Percentiles rank a stretch among this genome's conserved stretches.
Evolutionary conservation across 2,329 filamentous ascomycete species (phyloP).

Genomic region (Nothopassalora personata): DNA sequence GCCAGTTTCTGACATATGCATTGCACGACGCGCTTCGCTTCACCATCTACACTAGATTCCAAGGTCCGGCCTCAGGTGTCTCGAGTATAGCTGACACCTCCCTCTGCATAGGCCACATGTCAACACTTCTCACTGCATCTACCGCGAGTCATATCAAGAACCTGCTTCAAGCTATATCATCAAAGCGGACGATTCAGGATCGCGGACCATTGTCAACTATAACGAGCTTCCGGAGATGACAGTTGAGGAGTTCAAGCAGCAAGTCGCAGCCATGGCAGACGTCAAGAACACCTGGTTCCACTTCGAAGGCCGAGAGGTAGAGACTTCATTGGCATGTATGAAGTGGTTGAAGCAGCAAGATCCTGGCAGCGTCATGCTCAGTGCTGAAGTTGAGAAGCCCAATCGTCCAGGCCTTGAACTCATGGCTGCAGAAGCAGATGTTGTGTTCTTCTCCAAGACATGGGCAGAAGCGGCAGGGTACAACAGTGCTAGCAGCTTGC

Average conservation of each 20-base stretch:
- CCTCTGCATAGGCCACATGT: neutral
- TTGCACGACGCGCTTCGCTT: too few relatives aligned
- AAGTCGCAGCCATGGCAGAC: neutral
- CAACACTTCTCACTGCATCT: slow-evolving; percentile 3
- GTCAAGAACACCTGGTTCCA: slow-evolving; percentile 6
- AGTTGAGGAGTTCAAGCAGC: slow-evolving; percentile 5
- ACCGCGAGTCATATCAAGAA: slow-evolving; percentile 3
- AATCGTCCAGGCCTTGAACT: slow-evolving; percentile 1
- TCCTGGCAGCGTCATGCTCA: neutral
- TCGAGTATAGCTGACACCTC: too few relatives aligned
- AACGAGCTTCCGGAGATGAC: slow-evolving; percentile 11
- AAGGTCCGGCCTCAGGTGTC: too few relatives aligned
- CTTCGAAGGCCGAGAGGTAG: slow-evolving; percentile 10
- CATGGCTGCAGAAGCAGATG: slow-evolving; percentile 6
- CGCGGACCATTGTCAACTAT: slow-evolving; percentile 11
- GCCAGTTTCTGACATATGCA: too few relatives aligned
- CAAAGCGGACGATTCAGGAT: neutral
- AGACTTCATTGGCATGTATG: slow-evolving; percentile 5
- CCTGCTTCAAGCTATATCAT: slow-evolving; percentile 11
- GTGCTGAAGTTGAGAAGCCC: slow-evolving; percentile 11
- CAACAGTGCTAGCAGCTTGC: neutral
- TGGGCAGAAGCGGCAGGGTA: slow-evolving; percentile 8
- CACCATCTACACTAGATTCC: too few relatives aligned
- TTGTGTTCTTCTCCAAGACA: slow-evolving; percentile 11
- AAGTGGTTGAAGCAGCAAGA: slow-evolving; percentile 1